Evolutionary conservation across 257 asterid genomes (phyloP).

Genomic region (Capsicum baccatum): DNA sequence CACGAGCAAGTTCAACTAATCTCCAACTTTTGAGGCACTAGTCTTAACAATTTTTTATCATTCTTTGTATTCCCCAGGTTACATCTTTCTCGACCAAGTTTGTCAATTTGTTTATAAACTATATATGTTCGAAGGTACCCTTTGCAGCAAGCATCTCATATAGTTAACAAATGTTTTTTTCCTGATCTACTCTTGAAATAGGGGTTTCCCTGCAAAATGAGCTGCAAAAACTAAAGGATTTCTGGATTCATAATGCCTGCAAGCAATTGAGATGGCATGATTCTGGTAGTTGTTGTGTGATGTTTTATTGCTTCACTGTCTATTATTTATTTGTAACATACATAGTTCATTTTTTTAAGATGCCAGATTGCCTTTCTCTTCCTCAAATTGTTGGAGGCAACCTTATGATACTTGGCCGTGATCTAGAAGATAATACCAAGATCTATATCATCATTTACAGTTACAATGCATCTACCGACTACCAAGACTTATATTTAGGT

Average conservation of each 20-base stretch:
- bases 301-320: too few relatives aligned
- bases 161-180: too few relatives aligned
- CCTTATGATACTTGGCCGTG: neutral
- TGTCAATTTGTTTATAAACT: neutral
- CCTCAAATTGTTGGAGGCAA: conserved; percentile 4
- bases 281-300: too few relatives aligned
- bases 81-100: neutral
- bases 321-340: neutral
- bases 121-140: neutral
- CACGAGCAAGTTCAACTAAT: too few relatives aligned
- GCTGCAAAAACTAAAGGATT: too few relatives aligned
- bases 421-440: neutral
- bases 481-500: neutral
- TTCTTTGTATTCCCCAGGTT: conserved; percentile 12
- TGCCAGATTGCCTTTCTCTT: conserved; percentile 14
- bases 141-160: conserved; percentile 17
- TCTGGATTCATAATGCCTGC: too few relatives aligned
- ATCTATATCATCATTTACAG: conserved; percentile 11
- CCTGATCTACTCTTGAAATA: too few relatives aligned
- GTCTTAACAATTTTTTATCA: too few relatives aligned
- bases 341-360: conserved; percentile 15
- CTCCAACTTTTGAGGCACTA: too few relatives aligned
- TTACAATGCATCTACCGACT: neutral
- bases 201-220: too few relatives aligned
- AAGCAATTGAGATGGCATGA: too few relatives aligned